These are phyloP conservation scores for Collybiopsis luxurians DNA, from an alignment of 768 basidiomycete genomes.

Conservation along the genomic window DNA sequence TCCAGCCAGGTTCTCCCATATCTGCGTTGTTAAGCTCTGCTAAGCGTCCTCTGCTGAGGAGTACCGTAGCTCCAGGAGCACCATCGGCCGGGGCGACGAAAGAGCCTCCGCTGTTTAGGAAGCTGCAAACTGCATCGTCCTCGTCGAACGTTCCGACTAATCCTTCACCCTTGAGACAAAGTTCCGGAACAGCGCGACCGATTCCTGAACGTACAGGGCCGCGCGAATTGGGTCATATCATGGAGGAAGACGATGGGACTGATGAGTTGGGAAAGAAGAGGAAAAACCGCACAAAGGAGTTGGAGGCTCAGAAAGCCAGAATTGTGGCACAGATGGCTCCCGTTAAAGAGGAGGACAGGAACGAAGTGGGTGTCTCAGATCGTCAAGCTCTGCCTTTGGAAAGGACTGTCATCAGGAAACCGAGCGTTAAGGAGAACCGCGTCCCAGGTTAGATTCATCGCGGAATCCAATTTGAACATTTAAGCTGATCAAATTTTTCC, in stretches of 20 bases:
- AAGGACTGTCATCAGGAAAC: conserved; percentile 17
- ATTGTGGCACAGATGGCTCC: conserved; percentile 95
- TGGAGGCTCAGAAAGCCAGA: conserved; percentile 88
- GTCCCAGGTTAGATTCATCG: not conserved
- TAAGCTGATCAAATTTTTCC: not conserved
- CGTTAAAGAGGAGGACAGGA: conserved; percentile 37
- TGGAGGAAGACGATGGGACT: conserved; percentile 35
- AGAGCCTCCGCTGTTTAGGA: conserved; percentile 46
- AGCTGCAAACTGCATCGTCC: conserved; percentile 48
- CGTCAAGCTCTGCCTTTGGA: conserved; percentile 28
- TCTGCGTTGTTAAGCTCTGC: conserved; percentile 88
- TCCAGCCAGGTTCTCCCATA: conserved; percentile 93
- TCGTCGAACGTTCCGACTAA: conserved; percentile 28
- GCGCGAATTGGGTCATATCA: conserved; percentile 43
- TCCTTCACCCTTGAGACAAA: conserved; percentile 44
- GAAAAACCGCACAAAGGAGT: conserved; percentile 54
- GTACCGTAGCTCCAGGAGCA: conserved; percentile 30
- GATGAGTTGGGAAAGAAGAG: conserved; percentile 38
- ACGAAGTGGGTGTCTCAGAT: conserved; percentile 26
- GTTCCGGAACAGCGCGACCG: conserved; percentile 15
- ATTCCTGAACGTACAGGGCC: conserved; percentile 26
- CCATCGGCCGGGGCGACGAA: conserved; percentile 14
- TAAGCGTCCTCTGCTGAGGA: conserved; percentile 80
- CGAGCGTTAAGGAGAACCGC: conserved; percentile 12
- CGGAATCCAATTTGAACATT: not conserved